Conservation (phyloP, 495 filamentous ascomycete genomes). For the Hyaloscypha variabilis region DNA sequence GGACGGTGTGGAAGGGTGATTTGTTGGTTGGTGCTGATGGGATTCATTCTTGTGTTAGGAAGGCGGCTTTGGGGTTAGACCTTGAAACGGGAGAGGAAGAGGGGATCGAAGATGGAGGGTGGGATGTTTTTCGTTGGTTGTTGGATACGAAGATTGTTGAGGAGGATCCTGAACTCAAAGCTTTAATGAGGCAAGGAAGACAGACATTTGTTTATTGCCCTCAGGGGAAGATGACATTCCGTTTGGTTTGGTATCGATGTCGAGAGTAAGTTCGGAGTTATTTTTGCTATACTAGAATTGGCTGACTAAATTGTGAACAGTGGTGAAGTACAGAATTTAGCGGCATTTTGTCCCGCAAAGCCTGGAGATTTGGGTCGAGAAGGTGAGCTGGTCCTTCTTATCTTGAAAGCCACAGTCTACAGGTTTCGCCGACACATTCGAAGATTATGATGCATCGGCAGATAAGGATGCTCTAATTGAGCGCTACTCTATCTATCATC, state of each 20-base stretch:
- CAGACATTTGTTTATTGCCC: not conserved
- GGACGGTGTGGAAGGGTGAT: conserved; percentile 35
- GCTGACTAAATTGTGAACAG: not conserved
- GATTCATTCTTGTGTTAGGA: conserved; percentile 23
- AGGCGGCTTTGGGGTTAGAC: not conserved
- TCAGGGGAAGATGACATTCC: not conserved
- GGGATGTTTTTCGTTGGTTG: conserved; percentile 3
- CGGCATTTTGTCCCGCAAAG: not conserved
- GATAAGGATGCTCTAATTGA: not conserved
- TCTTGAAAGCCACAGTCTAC: too few species aligned
- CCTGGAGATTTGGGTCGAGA: not conserved
- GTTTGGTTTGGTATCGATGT: not conserved
- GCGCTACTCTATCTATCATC: not conserved
- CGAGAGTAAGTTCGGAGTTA: not conserved
- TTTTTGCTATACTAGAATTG: not conserved
- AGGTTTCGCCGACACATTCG: too few species aligned
- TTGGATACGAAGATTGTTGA: conserved; percentile 1
- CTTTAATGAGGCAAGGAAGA: not conserved
- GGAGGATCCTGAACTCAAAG: not conserved
- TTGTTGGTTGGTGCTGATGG: conserved; percentile 45
- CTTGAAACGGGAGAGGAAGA: not conserved
- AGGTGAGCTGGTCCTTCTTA: not conserved
- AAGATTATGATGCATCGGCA: not conserved
- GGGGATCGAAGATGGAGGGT: not conserved
- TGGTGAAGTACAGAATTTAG: not conserved